Conservation (phyloP, 257 asterid species). For the Scutellaria baicalensis region DNA sequence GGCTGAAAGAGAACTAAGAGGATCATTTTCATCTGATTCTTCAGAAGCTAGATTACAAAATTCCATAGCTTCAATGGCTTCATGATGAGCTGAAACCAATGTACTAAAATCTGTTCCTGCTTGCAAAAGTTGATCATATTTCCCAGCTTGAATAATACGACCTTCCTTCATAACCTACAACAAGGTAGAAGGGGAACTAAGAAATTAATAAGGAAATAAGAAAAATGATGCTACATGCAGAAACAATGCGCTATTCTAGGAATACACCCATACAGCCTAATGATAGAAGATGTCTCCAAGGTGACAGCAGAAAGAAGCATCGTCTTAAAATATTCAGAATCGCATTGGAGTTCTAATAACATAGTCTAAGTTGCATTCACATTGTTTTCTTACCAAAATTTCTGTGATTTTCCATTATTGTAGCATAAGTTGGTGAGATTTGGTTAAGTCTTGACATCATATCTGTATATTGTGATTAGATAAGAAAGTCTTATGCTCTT, state of each 20-base stretch:
- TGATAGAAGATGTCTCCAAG: too few species aligned
- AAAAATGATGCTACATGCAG: too few species aligned
- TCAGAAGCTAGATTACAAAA: conserved; percentile 49
- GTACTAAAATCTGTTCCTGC: conserved; percentile 92
- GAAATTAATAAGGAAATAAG: neutral
- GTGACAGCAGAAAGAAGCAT: too few species aligned
- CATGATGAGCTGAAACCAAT: conserved; percentile 89
- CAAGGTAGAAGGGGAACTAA: conserved; percentile 7
- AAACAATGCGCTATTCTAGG: too few species aligned
- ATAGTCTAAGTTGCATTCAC: neutral
- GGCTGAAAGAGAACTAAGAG: conserved; percentile 47
- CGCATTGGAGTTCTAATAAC: neutral
- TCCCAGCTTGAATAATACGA: conserved; percentile 84
- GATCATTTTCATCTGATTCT: conserved; percentile 52
- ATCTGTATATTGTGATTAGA: conserved; percentile 12
- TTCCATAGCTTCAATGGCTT: conserved; percentile 98
- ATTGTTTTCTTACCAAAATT: conserved; percentile 6
- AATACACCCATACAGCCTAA: too few species aligned
- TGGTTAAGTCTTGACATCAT: conserved; percentile 4
- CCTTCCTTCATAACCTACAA: conserved; percentile 94
- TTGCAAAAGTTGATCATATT: conserved; percentile 88
- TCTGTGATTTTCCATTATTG: neutral
- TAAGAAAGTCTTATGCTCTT: conserved; percentile 3
- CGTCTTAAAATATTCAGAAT: neutral
- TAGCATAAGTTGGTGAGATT: neutral